Conservation (phyloP, 83 land plant species). For the Diphasiastrum complanatum region DNA sequence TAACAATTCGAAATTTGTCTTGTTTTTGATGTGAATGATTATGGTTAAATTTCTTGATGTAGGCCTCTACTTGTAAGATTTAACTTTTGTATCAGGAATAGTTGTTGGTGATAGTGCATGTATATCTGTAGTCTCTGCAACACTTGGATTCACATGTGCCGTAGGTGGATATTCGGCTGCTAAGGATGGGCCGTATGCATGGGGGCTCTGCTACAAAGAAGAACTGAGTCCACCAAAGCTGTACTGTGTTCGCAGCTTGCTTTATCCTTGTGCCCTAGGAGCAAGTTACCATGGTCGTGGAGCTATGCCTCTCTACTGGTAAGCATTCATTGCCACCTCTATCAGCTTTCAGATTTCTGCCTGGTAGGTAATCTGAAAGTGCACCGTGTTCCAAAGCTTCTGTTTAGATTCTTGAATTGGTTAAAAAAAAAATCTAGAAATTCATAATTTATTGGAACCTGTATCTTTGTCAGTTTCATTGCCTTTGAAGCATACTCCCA, state of each 20-base stretch:
- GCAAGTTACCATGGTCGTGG: constrained; percentile 68
- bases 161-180: constrained; percentile 69
- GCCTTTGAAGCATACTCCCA: too few species aligned
- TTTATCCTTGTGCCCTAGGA: constrained; percentile 53
- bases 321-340: neutral
- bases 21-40: neutral
- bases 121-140: neutral
- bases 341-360: neutral
- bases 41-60: too few species aligned
- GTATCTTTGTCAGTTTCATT: too few species aligned
- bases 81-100: too few species aligned
- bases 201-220: constrained; percentile 73
- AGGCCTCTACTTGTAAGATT: too few species aligned
- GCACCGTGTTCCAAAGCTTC: neutral
- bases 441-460: too few species aligned
- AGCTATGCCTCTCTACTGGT: constrained; percentile 74
- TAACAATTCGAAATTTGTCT: constrained; percentile 1
- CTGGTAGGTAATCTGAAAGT: too few species aligned
- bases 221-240: constrained; percentile 56
- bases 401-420: too few species aligned
- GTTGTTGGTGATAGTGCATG: too few species aligned
- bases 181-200: constrained; percentile 59
- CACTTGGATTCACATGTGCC: constrained; percentile 2
- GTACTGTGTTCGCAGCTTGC: constrained; percentile 40
- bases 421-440: too few species aligned